phyloP scores from a whole-genome alignment of 116 monocot species.

The Dioscorea cayenensis region DNA sequence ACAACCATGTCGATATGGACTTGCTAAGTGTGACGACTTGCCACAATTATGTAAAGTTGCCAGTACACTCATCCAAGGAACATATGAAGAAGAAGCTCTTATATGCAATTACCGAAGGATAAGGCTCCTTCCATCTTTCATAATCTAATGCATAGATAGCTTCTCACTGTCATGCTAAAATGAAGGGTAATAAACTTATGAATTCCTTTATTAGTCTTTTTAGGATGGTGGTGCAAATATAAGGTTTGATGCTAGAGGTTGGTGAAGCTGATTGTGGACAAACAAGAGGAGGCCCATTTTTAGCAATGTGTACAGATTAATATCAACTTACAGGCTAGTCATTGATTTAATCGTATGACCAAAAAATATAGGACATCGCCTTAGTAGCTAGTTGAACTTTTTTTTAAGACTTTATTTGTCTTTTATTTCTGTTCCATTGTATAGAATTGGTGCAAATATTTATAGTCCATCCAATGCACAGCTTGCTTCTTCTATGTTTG shows the following conservation, averaged over 20 bases:
- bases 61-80: slow-evolving; percentile 88
- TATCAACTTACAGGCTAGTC: no score
- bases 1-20: slow-evolving; percentile 41
- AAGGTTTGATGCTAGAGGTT: neutral
- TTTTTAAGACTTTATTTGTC: no score
- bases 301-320: no score
- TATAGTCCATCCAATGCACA: no score
- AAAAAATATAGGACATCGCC: no score
- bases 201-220: no score
- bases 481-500: no score
- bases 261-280: slow-evolving; percentile 31
- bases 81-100: slow-evolving; percentile 54
- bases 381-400: no score
- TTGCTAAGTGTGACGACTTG: slow-evolving; percentile 97
- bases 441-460: no score
- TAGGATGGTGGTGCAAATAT: slow-evolving; percentile 18
- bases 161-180: neutral
- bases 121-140: slow-evolving; percentile 86
- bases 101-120: slow-evolving; percentile 91
- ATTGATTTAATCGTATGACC: no score
- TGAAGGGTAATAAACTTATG: neutral
- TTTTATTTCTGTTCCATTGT: no score
- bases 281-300: slow-evolving; percentile 20
- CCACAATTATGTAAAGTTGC: slow-evolving; percentile 88
- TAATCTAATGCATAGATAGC: slow-evolving; percentile 7